A percentile compares a stretch with the other conserved stretches of the same genome.
Conservation (phyloP, 208 protist genomes). For the Trypanosoma mega region DNA sequence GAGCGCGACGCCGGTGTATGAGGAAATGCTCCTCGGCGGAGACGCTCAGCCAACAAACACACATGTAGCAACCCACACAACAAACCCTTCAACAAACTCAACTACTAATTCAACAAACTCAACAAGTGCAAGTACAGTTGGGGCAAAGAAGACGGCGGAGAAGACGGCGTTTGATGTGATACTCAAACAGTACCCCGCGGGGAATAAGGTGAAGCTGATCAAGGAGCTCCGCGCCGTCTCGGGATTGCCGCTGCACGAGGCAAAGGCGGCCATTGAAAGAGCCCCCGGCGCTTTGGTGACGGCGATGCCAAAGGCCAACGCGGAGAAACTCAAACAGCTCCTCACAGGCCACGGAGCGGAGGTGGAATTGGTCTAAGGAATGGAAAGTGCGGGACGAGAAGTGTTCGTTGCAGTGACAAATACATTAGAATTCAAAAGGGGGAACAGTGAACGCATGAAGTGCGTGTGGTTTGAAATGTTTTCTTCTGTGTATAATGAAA, state of each 20-base stretch:
- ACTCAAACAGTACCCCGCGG: conserved; percentile 25
- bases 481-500: no score
- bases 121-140: not conserved
- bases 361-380: conserved; percentile 25
- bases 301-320: conserved; percentile 25
- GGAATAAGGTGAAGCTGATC: conserved; percentile 38
- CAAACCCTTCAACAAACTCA: no score
- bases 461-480: no score
- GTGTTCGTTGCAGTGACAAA: no score
- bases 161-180: conserved; percentile 32
- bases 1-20: conserved; percentile 13
- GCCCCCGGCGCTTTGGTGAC: conserved; percentile 28
- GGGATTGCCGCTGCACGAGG: conserved; percentile 27
- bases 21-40: conserved; percentile 10
- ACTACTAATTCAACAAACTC: no score
- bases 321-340: conserved; percentile 34
- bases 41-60: no score
- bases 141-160: conserved; percentile 21
- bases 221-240: conserved; percentile 39
- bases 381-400: no score
- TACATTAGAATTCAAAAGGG: no score
- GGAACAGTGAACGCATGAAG: not conserved
- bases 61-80: no score
- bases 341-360: conserved; percentile 26
- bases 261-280: conserved; percentile 35